Percentiles rank a stretch among this genome's conserved stretches.
These are phyloP conservation scores for Pinus tabuliformis DNA, from an alignment of 75 land plant species.

Conservation along the genomic window DNA sequence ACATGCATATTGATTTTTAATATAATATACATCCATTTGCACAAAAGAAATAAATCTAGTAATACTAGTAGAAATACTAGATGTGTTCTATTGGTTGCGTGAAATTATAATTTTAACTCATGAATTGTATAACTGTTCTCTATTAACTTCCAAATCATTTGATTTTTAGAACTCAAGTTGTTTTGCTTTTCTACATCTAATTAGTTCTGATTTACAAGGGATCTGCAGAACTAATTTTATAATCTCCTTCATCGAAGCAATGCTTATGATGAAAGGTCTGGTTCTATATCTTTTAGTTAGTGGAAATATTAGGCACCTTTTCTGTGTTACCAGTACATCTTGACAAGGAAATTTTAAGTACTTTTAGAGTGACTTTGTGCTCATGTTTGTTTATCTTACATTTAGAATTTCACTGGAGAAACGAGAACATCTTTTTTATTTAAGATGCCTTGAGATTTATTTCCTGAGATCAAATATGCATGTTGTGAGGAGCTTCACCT, in stretches of 20 bases:
- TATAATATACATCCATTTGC: no score
- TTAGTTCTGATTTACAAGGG: neutral
- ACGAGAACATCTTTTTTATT: neutral
- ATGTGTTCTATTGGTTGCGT: neutral
- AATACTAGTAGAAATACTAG: no score
- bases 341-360: neutral
- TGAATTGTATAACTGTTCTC: neutral
- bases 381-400: no score
- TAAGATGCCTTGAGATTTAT: neutral
- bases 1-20: no score
- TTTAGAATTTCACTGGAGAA: no score
- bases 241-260: neutral
- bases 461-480: neutral
- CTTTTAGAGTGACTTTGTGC: no score
- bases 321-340: neutral
- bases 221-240: neutral
- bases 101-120: neutral
- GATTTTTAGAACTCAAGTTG: neutral
- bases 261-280: neutral
- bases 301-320: slow-evolving; percentile 2
- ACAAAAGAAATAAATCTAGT: no score
- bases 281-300: neutral
- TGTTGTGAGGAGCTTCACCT: neutral
- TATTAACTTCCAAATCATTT: neutral
- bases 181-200: neutral